phyloP scores from a whole-genome alignment of 1,139 yeast genomes.

The Lizanozyma gosingica region DNA sequence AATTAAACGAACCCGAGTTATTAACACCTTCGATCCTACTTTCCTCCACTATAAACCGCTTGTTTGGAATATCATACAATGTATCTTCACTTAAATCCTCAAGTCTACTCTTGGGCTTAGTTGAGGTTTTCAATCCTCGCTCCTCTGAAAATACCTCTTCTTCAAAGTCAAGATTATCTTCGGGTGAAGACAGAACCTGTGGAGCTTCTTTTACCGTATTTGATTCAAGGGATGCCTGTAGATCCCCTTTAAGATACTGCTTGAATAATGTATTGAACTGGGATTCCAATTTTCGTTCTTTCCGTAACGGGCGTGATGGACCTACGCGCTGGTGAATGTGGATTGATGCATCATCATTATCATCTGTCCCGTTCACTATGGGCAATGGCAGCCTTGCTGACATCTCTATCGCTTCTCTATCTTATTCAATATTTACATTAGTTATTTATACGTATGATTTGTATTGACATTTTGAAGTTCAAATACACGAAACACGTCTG shows the following conservation, averaged over 20 bases:
- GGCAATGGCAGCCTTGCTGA: background rate
- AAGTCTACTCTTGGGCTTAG: no score
- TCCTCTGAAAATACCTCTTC: no score
- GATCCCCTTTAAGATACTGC: background rate
- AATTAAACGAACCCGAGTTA: background rate
- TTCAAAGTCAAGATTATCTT: no score
- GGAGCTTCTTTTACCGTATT: background rate
- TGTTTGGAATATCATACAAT: background rate
- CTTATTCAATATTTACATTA: no score
- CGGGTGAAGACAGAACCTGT: background rate
- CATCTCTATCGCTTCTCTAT: no score
- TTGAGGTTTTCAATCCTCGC: no score
- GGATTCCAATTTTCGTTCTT: background rate
- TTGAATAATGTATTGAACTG: background rate
- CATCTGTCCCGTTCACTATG: background rate
- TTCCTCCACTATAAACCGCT: background rate
- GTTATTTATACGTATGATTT: no score
- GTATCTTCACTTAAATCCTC: background rate
- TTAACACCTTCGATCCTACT: background rate
- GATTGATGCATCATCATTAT: background rate
- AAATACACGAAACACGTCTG: no score
- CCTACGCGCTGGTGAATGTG: background rate
- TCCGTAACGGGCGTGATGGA: background rate
- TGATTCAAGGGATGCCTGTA: background rate
- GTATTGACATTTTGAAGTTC: no score